Conservation (phyloP, 768 basidiomycete species). For the Panellus pusillus region DNA sequence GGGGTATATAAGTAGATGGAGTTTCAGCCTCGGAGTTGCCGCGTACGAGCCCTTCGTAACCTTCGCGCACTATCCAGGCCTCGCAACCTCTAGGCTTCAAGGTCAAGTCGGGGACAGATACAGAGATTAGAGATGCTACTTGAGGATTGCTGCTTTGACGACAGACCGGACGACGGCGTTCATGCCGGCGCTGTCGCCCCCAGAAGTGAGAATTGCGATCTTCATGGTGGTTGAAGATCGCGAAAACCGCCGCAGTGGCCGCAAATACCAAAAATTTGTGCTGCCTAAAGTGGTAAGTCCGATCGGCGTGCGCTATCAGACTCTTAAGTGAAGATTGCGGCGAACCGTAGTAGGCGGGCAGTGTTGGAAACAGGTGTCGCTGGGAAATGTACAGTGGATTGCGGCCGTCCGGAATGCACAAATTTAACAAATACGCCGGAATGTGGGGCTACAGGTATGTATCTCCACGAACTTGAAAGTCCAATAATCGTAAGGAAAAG, state of each 20-base stretch:
- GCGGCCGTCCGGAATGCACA: too few relatives aligned
- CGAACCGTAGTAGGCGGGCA: too few relatives aligned
- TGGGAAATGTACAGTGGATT: too few relatives aligned
- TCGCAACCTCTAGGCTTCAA: slow-evolving; percentile 79
- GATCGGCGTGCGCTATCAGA: not conserved
- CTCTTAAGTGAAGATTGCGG: too few relatives aligned
- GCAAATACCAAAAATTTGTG: not conserved
- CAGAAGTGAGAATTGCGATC: slow-evolving; percentile 92
- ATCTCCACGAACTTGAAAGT: too few relatives aligned
- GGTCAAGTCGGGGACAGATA: slow-evolving; percentile 3
- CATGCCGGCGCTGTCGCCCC: slow-evolving; percentile 98
- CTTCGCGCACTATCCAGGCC: slow-evolving; percentile 94
- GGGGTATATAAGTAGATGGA: slow-evolving; percentile 31
- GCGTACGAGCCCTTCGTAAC: slow-evolving; percentile 95
- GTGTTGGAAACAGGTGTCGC: too few relatives aligned
- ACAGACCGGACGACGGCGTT: slow-evolving; percentile 93
- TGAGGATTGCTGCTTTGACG: slow-evolving; percentile 89
- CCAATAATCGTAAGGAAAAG: too few relatives aligned
- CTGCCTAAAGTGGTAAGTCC: not conserved
- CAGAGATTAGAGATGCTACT: slow-evolving; percentile 47
- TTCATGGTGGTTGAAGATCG: slow-evolving; percentile 52
- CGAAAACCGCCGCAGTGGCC: not conserved
- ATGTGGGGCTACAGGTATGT: too few relatives aligned
- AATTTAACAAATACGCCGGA: too few relatives aligned
- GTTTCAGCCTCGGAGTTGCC: slow-evolving; percentile 64